These are phyloP conservation scores for Yarrowia porcina DNA, from an alignment of 805 yeast genomes.

Conservation along the genomic window DNA sequence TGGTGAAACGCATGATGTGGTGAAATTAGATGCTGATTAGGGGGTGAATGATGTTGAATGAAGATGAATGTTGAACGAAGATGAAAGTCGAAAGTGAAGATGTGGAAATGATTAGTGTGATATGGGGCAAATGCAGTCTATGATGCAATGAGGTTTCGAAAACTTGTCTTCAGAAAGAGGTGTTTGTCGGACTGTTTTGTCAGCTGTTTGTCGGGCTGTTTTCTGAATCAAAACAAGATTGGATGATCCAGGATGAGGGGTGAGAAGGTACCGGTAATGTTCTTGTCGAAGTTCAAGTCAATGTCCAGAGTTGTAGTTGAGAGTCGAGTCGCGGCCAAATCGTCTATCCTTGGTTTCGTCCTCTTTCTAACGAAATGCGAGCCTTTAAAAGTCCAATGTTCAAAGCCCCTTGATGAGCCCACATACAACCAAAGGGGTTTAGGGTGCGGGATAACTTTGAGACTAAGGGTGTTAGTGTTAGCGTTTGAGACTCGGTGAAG, in stretches of 20 bases:
- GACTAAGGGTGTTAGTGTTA: conserved; percentile 6
- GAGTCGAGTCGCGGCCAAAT: too few relatives aligned
- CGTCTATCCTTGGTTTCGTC: too few relatives aligned
- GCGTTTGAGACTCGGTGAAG: not conserved
- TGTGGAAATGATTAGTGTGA: too few relatives aligned
- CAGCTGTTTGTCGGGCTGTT: not conserved
- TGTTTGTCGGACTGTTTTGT: not conserved
- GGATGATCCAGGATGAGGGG: not conserved
- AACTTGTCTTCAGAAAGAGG: not conserved
- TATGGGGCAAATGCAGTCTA: not conserved
- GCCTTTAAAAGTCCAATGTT: too few relatives aligned
- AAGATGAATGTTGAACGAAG: too few relatives aligned
- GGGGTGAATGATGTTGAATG: not conserved
- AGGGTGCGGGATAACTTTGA: conserved; percentile 20
- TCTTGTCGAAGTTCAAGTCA: too few relatives aligned
- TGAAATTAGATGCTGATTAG: not conserved
- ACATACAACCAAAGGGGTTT: conserved; percentile 18
- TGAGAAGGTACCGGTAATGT: too few relatives aligned
- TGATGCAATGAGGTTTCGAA: not conserved
- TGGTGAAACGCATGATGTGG: not conserved
- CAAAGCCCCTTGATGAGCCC: conserved; percentile 18
- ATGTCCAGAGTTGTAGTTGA: too few relatives aligned
- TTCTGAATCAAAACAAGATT: not conserved
- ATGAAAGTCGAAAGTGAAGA: not conserved
- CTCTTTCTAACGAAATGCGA: too few relatives aligned